Base-by-base conservation (phyloP, 2,329 filamentous ascomycete species). In the Microcyclospora tardicrescens region DNA sequence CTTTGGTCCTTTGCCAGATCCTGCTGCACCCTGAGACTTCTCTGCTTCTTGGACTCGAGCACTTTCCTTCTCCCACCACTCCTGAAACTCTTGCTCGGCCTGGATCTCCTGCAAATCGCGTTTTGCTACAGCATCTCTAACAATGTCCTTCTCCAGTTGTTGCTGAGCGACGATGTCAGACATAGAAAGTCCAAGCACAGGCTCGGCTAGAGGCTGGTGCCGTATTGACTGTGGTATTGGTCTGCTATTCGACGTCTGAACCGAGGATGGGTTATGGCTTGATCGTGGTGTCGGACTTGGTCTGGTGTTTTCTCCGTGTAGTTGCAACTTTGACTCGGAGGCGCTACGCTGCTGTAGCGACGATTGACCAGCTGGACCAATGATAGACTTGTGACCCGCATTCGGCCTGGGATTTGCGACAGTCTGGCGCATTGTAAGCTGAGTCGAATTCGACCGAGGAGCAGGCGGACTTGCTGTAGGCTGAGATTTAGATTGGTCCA, bases 61-160 rank as follows among this genome's bases (percentile, higher is more conserved):
- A 51, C 79, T 85, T 60, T 94, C 87, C 45, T 82, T 78, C 48
- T 93, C 84, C 86, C 86, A 94, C 86, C 87, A 94, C 57, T 93
- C 79, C 57, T 95, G 84, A 57, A 98, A 98, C 37, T 85, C 85
- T 56, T 98, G 91, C 61, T 98, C 91, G 48, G 91, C 78, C 58
- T 98, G 91, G 42, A 98, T 98, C 46, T 96, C 91, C 54, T 93
- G 79, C 24, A 98, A 65, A 46, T 84, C 91, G 40, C 89, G 75
- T 62, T 93, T 95, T 2, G 86, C 84, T 10, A 79, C 79, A 1
- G 86, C 84, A 56, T 94, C 87, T 38, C 77, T 80, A 43, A 93
- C 78, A 13, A 76, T 73, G 41, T 85, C 77, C 55, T 93, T 91
- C 57, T 95, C 87, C 8, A 76, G 76, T 57, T 81, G 77, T 61